Percentiles rank a stretch among this genome's conserved stretches.
Conservation (phyloP, 768 basidiomycete genomes). For the Asterophora parasitica region DNA sequence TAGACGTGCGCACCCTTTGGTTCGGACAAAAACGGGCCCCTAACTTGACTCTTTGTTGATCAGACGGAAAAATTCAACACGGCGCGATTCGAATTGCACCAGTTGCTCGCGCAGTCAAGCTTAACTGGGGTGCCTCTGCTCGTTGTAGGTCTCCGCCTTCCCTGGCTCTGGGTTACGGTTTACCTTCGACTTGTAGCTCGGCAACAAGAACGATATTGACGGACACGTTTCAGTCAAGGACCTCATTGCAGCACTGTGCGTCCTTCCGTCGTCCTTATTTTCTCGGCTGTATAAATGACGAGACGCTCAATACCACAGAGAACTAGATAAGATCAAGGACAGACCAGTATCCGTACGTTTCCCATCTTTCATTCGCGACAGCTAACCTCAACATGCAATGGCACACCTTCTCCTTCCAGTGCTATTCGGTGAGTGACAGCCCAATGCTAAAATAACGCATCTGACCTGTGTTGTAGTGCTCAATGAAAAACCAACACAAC, state of each 20-base stretch:
- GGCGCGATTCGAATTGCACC: conserved; percentile 80
- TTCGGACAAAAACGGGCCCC: not conserved
- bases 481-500: conserved; percentile 95
- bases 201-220: conserved; percentile 89
- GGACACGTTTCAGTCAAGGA: conserved; percentile 77
- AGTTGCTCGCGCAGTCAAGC: conserved; percentile 62
- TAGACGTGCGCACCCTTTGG: conserved; percentile 54
- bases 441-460: not conserved
- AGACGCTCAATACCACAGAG: conserved; percentile 29
- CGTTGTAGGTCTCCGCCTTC: conserved; percentile 50
- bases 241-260: conserved; percentile 73
- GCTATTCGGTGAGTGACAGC: conserved; percentile 58
- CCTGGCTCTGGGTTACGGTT: no score
- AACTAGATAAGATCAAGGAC: conserved; percentile 75
- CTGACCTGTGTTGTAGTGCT: conserved; percentile 55
- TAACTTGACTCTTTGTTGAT: not conserved
- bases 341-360: conserved; percentile 79
- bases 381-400: not conserved
- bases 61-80: conserved; percentile 81
- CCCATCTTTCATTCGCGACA: not conserved
- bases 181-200: conserved; percentile 46
- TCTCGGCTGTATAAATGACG: not conserved
- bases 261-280: conserved; percentile 7
- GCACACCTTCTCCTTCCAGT: conserved; percentile 34
- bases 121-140: conserved; percentile 74